These are phyloP conservation scores for Solanum rostratum DNA, from an alignment of 257 asterid species.

Conservation along the genomic window DNA sequence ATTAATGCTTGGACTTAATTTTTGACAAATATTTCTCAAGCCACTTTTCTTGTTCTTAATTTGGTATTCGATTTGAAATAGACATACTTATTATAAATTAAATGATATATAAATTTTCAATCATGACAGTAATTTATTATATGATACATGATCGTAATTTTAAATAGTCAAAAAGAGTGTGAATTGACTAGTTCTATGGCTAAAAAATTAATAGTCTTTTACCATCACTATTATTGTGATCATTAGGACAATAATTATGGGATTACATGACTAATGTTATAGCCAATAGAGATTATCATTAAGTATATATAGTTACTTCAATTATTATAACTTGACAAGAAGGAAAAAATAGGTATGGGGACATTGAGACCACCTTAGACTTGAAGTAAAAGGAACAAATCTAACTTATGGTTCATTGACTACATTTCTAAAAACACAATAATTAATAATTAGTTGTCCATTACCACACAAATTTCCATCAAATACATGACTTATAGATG, in stretches of 20 bases:
- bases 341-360: neutral
- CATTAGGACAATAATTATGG: neutral
- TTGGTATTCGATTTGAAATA: too few species aligned
- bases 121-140: neutral
- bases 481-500: neutral
- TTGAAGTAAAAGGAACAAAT: neutral
- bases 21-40: neutral
- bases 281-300: neutral
- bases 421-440: neutral
- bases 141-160: neutral
- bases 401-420: neutral
- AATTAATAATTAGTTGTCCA: neutral
- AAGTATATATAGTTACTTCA: neutral
- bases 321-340: neutral
- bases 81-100: neutral
- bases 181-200: neutral
- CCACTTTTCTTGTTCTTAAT: too few species aligned
- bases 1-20: neutral
- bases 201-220: neutral
- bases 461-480: neutral
- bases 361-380: neutral
- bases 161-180: neutral
- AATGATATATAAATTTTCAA: neutral
- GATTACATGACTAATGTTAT: neutral
- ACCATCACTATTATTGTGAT: neutral